A percentile compares a stretch with the other conserved stretches of the same genome.
These are phyloP conservation scores for Royoungia palumana DNA, from an alignment of 768 basidiomycete genomes.

Conservation along the genomic window DNA sequence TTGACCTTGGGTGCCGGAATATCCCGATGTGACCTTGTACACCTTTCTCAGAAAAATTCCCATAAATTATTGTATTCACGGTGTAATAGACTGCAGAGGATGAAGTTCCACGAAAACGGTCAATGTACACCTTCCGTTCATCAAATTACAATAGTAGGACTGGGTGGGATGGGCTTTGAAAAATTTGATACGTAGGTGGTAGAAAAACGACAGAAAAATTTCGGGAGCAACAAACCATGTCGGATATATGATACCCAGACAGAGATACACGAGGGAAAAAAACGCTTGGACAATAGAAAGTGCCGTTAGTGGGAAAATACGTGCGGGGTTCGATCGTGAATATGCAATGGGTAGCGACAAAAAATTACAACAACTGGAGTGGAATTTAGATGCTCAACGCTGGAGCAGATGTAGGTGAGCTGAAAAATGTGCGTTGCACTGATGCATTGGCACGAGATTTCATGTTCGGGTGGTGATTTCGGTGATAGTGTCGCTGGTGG, in stretches of 20 bases:
- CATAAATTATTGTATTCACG: too few species aligned
- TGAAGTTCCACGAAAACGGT: neutral
- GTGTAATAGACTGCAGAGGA: too few species aligned
- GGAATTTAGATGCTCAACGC: constrained; percentile 25
- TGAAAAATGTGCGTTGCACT: constrained; percentile 47
- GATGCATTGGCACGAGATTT: constrained; percentile 56
- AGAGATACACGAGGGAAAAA: constrained; percentile 15
- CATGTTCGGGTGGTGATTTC: constrained; percentile 62
- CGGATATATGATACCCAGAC: constrained; percentile 26
- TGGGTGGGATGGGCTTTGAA: constrained; percentile 4
- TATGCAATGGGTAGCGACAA: constrained; percentile 4
- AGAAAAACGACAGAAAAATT: neutral
- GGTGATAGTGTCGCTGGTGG: constrained; percentile 48
- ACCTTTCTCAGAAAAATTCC: too few species aligned
- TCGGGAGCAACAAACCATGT: constrained; percentile 9
- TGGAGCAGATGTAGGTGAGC: constrained; percentile 32
- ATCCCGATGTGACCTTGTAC: too few species aligned
- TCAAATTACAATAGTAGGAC: constrained; percentile 18
- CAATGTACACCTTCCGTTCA: constrained; percentile 11
- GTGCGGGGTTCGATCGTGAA: neutral
- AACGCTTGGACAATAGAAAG: neutral
- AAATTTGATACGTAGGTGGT: constrained; percentile 3
- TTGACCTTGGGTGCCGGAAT: too few species aligned
- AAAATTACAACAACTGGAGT: constrained; percentile 20
- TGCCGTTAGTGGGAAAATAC: constrained; percentile 16